A percentile compares a stretch with the other conserved stretches of the same genome.
phyloP scores from a whole-genome alignment of 306 rosid genomes.

The Fagus crenata region DNA sequence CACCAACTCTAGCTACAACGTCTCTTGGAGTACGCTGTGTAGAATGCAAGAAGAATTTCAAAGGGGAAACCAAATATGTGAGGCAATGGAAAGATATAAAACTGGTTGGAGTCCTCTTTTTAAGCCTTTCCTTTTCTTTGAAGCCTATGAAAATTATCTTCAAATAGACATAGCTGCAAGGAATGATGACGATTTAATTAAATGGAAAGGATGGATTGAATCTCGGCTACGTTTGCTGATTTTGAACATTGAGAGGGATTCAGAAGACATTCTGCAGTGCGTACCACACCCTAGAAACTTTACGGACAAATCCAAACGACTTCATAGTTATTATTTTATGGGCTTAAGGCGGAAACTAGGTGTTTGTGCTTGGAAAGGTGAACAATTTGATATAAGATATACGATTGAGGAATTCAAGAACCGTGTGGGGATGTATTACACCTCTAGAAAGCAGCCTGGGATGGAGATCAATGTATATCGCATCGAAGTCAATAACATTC shows the following conservation, averaged over 20 bases:
- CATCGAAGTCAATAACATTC: background rate
- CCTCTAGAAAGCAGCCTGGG: background rate
- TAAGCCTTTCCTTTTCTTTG: background rate
- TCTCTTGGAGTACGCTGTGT: conserved; percentile 2
- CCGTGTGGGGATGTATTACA: background rate
- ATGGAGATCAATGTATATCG: background rate
- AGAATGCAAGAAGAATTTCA: background rate
- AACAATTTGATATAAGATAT: background rate
- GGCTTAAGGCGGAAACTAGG: background rate
- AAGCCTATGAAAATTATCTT: background rate
- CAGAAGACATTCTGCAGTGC: background rate
- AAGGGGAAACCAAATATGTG: conserved; percentile 1
- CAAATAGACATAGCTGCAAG: background rate
- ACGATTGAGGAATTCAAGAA: background rate
- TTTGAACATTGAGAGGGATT: background rate
- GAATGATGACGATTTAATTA: background rate
- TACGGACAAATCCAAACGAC: background rate
- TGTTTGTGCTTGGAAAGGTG: background rate
- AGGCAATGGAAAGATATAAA: background rate
- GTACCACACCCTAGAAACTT: background rate
- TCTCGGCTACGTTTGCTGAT: background rate
- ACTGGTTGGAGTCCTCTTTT: background rate
- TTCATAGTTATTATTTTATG: background rate
- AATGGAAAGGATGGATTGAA: conserved; percentile 6
- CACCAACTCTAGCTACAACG: conserved; percentile 14